Conservation (phyloP, 371 early-diverging fungal genomes). For the Rhizopus sp. region DNA sequence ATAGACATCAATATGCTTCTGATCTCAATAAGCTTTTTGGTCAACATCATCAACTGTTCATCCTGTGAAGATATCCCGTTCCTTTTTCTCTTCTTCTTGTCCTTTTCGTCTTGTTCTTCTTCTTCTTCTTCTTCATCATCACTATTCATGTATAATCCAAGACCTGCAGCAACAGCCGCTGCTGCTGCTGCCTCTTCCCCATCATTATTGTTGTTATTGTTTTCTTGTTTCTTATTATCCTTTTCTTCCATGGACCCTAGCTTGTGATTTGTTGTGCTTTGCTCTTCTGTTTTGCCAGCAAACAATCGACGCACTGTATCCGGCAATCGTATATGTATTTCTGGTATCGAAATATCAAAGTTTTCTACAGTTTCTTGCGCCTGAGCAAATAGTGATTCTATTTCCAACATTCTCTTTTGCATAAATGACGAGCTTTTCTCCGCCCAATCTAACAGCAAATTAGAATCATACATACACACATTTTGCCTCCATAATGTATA, state of each 20-base stretch:
- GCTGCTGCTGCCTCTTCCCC: conserved; percentile 24
- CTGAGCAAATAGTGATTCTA: conserved; percentile 23
- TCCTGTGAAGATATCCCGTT: conserved; percentile 47
- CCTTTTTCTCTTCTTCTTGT: conserved; percentile 24
- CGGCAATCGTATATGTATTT: conserved; percentile 40
- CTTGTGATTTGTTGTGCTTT: conserved; percentile 18
- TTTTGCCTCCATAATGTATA: conserved; percentile 12
- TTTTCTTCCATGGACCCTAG: conserved; percentile 11
- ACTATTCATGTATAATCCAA: conserved; percentile 4
- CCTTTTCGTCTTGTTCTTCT: conserved; percentile 22
- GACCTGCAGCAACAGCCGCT: conserved; percentile 29
- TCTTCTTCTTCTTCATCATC: conserved; percentile 22
- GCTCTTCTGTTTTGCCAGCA: conserved; percentile 13
- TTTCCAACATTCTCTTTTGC: conserved; percentile 24
- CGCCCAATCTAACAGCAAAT: conserved; percentile 32
- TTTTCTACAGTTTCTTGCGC: conserved; percentile 31
- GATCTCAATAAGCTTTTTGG: conserved; percentile 92
- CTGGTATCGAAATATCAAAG: conserved; percentile 43
- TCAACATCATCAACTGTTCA: conserved; percentile 84
- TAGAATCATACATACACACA: not conserved
- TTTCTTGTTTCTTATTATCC: conserved; percentile 8
- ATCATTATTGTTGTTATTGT: conserved; percentile 8
- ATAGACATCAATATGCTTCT: conserved; percentile 90
- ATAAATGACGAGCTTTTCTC: conserved; percentile 31
- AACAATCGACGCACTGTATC: conserved; percentile 35